Evolutionary conservation across 148 eudicot species (phyloP).

Genomic region (Silene conica): DNA sequence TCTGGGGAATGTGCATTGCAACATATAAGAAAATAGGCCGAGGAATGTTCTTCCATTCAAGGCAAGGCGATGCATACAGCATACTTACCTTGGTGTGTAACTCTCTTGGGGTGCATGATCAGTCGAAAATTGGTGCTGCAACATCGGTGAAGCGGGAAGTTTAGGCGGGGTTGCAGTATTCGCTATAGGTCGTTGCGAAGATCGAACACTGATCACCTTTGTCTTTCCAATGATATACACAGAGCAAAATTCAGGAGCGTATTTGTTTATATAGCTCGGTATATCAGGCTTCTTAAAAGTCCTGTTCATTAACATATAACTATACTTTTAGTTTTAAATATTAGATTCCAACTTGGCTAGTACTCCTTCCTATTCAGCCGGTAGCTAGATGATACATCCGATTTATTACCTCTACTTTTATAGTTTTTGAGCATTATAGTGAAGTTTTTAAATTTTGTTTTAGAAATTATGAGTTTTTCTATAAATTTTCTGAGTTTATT

Average conservation of each 20-base stretch:
- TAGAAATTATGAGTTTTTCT: no score
- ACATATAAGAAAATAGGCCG: no score
- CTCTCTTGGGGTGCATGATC: constrained; percentile 18
- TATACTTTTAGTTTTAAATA: background rate
- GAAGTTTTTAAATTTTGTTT: no score
- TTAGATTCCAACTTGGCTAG: background rate
- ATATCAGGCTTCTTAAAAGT: constrained; percentile 56
- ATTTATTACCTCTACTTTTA: no score
- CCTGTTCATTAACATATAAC: constrained; percentile 28
- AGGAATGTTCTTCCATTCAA: no score
- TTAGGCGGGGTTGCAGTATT: constrained; percentile 41
- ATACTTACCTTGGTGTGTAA: constrained; percentile 17
- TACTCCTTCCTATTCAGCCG: no score
- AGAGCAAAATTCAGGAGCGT: constrained; percentile 67
- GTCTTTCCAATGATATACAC: constrained; percentile 61
- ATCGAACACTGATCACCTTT: constrained; percentile 48
- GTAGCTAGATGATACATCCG: no score
- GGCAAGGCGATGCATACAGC: no score
- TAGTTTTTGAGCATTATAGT: no score
- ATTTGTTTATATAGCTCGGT: constrained; percentile 39
- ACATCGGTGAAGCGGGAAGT: constrained; percentile 24
- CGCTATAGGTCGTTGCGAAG: constrained; percentile 40
- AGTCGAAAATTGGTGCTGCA: constrained; percentile 13
- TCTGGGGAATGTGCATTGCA: no score
- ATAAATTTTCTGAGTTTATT: no score